Base-by-base conservation (phyloP, 2,329 filamentous ascomycete species). In the Calcarisporium arbuscula region DNA sequence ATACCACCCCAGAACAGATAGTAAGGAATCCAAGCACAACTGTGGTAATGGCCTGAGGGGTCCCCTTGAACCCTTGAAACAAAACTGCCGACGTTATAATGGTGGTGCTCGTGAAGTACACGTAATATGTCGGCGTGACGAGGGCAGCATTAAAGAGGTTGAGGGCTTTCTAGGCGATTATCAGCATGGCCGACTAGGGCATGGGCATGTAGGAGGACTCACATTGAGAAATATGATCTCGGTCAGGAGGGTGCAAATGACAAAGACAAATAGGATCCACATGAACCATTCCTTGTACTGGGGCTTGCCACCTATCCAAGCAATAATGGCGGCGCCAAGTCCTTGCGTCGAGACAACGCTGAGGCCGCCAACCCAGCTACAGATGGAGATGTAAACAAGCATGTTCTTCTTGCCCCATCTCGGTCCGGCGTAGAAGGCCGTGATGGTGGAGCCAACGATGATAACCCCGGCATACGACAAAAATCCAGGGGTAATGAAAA, bases 211-310 rank as follows among this genome's bases (percentile, higher is more conserved):
- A 17, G 19, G 23, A 19, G n/a, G 19, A 15, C 88, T 72, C 68
- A 94, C 90, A 58, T 98, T 98, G 27, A 98, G 70, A 57, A 83
- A 98, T 45, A 96, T 82, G 44, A 98, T 95, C 62, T 96, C 92
- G 0, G 87, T 94, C 49, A 96, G 49, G 9, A 98, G 67, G 0
- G 92, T 96, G n/a, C 67, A 64, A 44, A 96, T 72, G 34, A 96
- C 88, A 60, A 98, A 96, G 5, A 89, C 85, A 36, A 96, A 66
- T 20, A 96, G 64, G 5, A 96, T 81, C 61, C 95, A 98, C 25
- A 94, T 64, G 54, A 98, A 98, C 90, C 90, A 96, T 57, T 96
- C 79, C 58, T 95, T 95, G 62, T 95, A 96, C 68, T 98, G 89
- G 3, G 81, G 72, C 32, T 79, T 77, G 12, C 90, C 92, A 14